Evolutionary conservation across 106 monocot species (phyloP), one percentile per base, ranked within the genome.

Genomic region (Amphibolis antarctica): DNA sequence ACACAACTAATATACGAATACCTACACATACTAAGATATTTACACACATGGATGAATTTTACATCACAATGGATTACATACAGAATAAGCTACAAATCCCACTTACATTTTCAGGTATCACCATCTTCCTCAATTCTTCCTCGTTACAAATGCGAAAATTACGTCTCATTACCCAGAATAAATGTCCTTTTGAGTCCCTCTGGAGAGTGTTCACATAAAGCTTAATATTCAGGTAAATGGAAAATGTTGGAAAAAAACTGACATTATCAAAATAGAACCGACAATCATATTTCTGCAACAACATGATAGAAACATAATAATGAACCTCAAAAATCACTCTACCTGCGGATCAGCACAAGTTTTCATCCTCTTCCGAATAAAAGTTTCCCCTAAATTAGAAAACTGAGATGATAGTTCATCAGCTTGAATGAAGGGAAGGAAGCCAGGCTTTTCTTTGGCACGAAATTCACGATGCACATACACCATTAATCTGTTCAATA

Each of bases 301-400:
- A 9, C 21, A 9, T 52, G n/a, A 28, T 56, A 26, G 56, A 56
- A 56, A 13, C 56, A 26, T 1, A 25, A 5, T 12, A 12, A 5
- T 10, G 12, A 15, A 46, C 17, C 28, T 19, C 48, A n/a, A 21
- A 60, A 3, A 46, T 44, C 12, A 18, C 23, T 48, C 46, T 17
- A 93, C 93, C 88, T 81, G 79, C 45, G 85, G 67, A 66, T 98
- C 90, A 29, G 96, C 96, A 82, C 86, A 90, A 52, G 82, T 78
- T 56, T 98, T 90, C 56, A 98, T 68, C 59, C 85, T 77, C 51
- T 91, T 98, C 31, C 86, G 67, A 13, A 90, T 46, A 52, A 91
- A 66, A 19, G 89, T 69, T 58, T 80, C 81, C 31, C 86, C 80
- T 20, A 91, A 26, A 58, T 68, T 68, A 58, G 86, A 86, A 80